These are phyloP conservation scores for Zygosaccharomyces gambellarensis DNA, from an alignment of 805 yeast genomes.

Conservation along the genomic window DNA sequence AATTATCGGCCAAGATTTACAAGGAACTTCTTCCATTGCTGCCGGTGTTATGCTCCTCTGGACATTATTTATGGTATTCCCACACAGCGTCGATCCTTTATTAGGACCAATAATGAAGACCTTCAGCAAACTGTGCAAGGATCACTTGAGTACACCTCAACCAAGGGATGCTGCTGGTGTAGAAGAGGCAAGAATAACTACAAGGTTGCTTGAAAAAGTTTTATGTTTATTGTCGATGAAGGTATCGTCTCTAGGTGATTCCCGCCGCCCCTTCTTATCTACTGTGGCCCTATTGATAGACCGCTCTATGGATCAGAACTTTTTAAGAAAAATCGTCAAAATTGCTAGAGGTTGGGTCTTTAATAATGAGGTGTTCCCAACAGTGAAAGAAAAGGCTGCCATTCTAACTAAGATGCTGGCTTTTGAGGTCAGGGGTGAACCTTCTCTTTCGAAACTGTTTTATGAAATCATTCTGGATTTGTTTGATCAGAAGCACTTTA, in stretches of 20 bases:
- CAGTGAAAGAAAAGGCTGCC: conserved; percentile 94
- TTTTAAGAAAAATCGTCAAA: conserved; percentile 66
- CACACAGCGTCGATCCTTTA: conserved; percentile 67
- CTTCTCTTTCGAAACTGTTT: conserved; percentile 68
- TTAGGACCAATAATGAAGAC: conserved; percentile 79
- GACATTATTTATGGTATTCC: conserved; percentile 73
- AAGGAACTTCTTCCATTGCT: conserved; percentile 67
- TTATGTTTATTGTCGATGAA: conserved; percentile 74
- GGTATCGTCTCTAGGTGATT: conserved; percentile 86
- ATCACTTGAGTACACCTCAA: conserved; percentile 60
- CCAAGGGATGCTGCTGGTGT: conserved; percentile 38
- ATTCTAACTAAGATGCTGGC: conserved; percentile 89
- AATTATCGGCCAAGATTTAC: conserved; percentile 74
- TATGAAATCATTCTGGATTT: conserved; percentile 83
- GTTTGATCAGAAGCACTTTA: conserved; percentile 71
- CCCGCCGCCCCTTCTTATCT: conserved; percentile 81
- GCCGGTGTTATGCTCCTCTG: conserved; percentile 82
- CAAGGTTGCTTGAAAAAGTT: conserved; percentile 68
- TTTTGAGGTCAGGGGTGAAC: conserved; percentile 83
- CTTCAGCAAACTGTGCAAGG: conserved; percentile 82
- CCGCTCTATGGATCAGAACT: conserved; percentile 70
- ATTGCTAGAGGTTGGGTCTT: conserved; percentile 90
- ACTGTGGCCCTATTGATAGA: conserved; percentile 87
- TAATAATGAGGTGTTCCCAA: conserved; percentile 82
- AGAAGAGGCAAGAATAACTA: conserved; percentile 79